phyloP scores from a whole-genome alignment of 495 filamentous ascomycete species.

The Saxophila tyrrhenica region DNA sequence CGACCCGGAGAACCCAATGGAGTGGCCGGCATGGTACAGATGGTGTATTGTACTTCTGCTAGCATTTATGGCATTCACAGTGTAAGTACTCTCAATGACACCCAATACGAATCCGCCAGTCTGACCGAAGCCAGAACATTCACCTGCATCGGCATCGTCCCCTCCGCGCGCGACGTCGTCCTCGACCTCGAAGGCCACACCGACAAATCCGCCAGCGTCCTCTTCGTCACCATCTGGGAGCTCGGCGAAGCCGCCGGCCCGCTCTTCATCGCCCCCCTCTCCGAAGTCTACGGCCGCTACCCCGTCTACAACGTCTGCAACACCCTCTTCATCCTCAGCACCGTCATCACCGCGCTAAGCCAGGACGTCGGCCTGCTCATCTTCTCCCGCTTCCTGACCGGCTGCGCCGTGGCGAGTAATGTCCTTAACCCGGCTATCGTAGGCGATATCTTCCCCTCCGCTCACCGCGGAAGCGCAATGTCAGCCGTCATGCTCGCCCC shows the following conservation, averaged over 20 bases:
- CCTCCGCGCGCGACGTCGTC: constrained; percentile 40
- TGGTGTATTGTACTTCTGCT: constrained; percentile 38
- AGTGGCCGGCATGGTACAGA: constrained; percentile 41
- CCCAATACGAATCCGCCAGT: background rate
- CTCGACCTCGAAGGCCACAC: constrained; percentile 33
- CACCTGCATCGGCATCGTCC: constrained; percentile 46
- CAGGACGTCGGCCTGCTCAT: constrained; percentile 36
- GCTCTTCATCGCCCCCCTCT: constrained; percentile 47
- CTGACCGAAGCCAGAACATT: constrained; percentile 31
- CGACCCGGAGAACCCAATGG: constrained; percentile 37
- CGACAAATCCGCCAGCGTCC: constrained; percentile 32
- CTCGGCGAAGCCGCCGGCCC: constrained; percentile 42
- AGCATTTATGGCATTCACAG: constrained; percentile 42
- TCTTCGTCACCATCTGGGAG: constrained; percentile 47
- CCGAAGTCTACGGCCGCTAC: constrained; percentile 44
- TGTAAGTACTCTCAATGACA: constrained; percentile 29
- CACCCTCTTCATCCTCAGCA: constrained; percentile 38
- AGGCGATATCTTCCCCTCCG: constrained; percentile 43
- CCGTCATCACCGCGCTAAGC: constrained; percentile 35
- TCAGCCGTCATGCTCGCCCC: constrained; percentile 46
- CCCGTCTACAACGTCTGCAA: constrained; percentile 43
- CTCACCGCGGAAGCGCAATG: constrained; percentile 42
- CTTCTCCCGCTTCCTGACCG: constrained; percentile 38
- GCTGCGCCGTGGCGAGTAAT: constrained; percentile 41
- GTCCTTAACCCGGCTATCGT: constrained; percentile 49